phyloP scores from a whole-genome alignment of 305 asterid genomes.

The Rubia tinctorum region DNA sequence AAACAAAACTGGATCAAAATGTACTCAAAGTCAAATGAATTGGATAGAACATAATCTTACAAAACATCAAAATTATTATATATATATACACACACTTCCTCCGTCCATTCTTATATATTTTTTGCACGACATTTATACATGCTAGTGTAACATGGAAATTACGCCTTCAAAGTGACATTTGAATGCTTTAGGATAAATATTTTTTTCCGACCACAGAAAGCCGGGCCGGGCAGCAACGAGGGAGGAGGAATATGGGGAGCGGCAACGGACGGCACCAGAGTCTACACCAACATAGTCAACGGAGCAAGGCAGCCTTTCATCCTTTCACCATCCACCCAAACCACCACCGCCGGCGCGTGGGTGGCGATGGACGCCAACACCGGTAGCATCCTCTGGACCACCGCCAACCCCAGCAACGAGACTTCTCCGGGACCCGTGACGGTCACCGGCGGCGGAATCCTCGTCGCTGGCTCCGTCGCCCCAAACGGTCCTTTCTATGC shows the following conservation, averaged over 20 bases:
- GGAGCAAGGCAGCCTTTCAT: constrained; percentile 35
- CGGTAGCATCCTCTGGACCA: constrained; percentile 38
- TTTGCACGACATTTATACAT: too few species aligned
- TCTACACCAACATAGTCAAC: constrained; percentile 61
- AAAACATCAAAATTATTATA: too few species aligned
- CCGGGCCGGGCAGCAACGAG: constrained; percentile 61
- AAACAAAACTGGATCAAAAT: too few species aligned
- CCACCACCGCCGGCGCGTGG: constrained; percentile 69
- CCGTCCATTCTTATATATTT: too few species aligned
- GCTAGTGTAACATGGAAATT: too few species aligned
- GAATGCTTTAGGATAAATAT: too few species aligned
- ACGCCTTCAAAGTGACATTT: too few species aligned
- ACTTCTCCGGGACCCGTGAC: constrained; percentile 20
- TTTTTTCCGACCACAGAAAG: constrained; percentile 27
- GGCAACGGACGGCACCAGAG: constrained; percentile 55
- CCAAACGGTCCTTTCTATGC: constrained; percentile 66
- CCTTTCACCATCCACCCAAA: constrained; percentile 48
- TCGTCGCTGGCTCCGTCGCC: constrained; percentile 42
- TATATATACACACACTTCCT: too few species aligned
- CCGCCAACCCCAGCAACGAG: constrained; percentile 22
- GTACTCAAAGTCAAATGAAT: too few species aligned
- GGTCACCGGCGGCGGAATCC: constrained; percentile 6
- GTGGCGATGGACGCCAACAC: constrained; percentile 69
- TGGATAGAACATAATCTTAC: too few species aligned
- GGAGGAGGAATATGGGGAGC: constrained; percentile 92